Percentiles rank a stretch among this genome's conserved stretches.
Conservation (phyloP, 148 eudicot genomes). For the Vaccinium macrocarpon region DNA sequence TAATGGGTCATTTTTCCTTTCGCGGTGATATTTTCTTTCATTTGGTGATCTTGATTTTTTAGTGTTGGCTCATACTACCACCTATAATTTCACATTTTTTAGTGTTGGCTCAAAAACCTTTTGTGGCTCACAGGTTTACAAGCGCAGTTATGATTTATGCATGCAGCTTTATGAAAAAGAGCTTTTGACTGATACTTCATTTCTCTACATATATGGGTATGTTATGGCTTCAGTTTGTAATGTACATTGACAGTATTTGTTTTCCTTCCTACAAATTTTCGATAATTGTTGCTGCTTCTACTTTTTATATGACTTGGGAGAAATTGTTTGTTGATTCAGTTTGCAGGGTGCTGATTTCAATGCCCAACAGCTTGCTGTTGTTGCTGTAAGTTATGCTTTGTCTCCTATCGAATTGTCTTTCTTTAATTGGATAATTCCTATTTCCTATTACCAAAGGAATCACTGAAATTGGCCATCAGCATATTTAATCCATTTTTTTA, state of each 20-base stretch:
- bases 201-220: slow-evolving; percentile 84
- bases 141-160: slow-evolving; percentile 84
- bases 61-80: not conserved
- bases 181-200: slow-evolving; percentile 73
- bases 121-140: slow-evolving; percentile 60
- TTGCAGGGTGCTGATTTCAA: slow-evolving; percentile 67
- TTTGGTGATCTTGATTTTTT: not conserved
- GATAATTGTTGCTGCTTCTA: not conserved
- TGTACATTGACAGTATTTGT: not conserved
- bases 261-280: not conserved
- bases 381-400: slow-evolving; percentile 57
- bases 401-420: not conserved
- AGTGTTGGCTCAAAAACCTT: not conserved
- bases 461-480: not conserved
- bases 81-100: not conserved
- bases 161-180: slow-evolving; percentile 92
- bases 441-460: not conserved
- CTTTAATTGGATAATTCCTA: not conserved
- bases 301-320: not conserved
- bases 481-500: not conserved
- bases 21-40: not conserved
- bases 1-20: not conserved
- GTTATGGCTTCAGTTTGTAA: slow-evolving; percentile 17
- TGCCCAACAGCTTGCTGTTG: slow-evolving; percentile 92
- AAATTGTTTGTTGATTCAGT: slow-evolving; percentile 37